These are phyloP conservation scores for Tolypocladium capitatum DNA, from an alignment of 2,329 filamentous ascomycete genomes.

Conservation along the genomic window DNA sequence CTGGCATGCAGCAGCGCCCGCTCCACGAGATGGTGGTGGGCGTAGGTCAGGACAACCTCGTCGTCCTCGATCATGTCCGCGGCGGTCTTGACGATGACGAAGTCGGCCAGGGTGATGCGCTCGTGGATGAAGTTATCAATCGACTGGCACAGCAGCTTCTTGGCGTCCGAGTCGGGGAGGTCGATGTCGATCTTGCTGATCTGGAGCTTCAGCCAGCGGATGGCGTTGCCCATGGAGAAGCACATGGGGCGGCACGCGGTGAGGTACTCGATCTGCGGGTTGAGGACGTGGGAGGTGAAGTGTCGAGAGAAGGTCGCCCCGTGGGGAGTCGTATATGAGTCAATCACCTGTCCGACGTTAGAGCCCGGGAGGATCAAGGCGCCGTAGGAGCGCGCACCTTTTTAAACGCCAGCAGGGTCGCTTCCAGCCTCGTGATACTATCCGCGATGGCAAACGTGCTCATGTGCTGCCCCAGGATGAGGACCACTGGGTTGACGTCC, in stretches of 20 bases:
- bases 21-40: conserved; percentile 75
- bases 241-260: conserved; percentile 90
- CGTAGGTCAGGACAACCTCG: conserved; percentile 77
- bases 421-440: conserved; percentile 75
- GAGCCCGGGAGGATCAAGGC: not conserved
- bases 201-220: conserved; percentile 84
- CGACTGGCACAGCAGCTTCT: conserved; percentile 60
- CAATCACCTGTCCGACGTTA: conserved; percentile 53
- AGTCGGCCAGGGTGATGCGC: conserved; percentile 74
- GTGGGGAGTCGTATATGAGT: conserved; percentile 79
- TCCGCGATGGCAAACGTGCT: conserved; percentile 79
- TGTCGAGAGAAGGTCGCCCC: conserved; percentile 79
- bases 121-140: conserved; percentile 89
- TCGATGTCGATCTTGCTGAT: conserved; percentile 86
- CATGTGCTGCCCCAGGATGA: conserved; percentile 82
- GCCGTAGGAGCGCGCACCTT: conserved; percentile 35
- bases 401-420: conserved; percentile 81
- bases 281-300: conserved; percentile 80
- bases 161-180: conserved; percentile 68
- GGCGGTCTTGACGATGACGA: conserved; percentile 69
- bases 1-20: conserved; percentile 65
- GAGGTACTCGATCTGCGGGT: conserved; percentile 90
- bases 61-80: conserved; percentile 63
- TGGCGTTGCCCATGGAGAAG: conserved; percentile 93
- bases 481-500: conserved; percentile 74